Evolutionary conservation across 768 basidiomycete species (phyloP), one percentile per base, ranked within the genome.

Genomic region (Heimioporus sp.): DNA sequence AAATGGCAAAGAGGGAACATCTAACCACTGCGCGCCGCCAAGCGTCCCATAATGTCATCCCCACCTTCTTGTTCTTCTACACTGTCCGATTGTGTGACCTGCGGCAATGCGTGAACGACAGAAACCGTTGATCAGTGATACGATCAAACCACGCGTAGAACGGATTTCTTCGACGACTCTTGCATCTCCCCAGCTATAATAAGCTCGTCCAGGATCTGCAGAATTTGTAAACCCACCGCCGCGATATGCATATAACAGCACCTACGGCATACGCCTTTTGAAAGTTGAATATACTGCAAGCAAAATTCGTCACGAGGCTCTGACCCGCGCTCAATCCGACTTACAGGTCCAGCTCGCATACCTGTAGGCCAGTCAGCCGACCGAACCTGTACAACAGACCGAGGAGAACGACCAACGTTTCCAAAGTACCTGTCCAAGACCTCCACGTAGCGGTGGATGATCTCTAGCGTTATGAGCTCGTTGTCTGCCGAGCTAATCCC

Each of bases 381-480:
- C 38, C 32, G 13, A 36, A 30, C 37, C 32, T 5, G 16, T n/a
- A 35, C 28, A 10, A 9, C 31, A 30, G 31, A 19, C 19, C 21
- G 20, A 32, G 10, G 41, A 32, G 15, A 9, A 53, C 2, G 28
- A 65, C 73, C 54, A 51, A 75, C 75, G 51, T 75, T 77, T 36
- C 73, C 74, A 63, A 78, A 77, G 69, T 83, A 84, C 49, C 81
- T 70, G 59, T 83, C 80, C 48, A 98, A 72, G n/a, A 92, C 82
- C 63, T 97, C 93, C 24, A 95, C 94, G 57, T 90, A 97, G 63
- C 94, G 85, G 68, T 98, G 95, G 37, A 98, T 87, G 57, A 97
- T 83, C 72, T 98, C 95, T 32, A 98, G 77, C 1, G 92, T 87
- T 54, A 92, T 76, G 37, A 98, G 81, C 69, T 98, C 95, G 65